Base-by-base conservation (phyloP, 352 stramenopile species). In the Globisporangium yorkense region DNA sequence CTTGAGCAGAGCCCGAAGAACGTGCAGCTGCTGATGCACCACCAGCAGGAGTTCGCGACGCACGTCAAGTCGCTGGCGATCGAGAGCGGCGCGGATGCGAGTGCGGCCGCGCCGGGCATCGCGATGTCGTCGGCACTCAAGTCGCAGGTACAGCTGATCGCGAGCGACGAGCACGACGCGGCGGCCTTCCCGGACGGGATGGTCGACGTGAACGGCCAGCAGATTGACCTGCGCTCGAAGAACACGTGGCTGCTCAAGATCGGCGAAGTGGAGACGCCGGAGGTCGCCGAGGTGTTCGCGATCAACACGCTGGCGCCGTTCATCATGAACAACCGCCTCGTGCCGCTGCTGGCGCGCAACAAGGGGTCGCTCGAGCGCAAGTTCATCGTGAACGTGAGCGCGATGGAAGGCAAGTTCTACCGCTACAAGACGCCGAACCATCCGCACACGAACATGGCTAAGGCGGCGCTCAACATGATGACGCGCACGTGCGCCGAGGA, bases 401-500 rank as follows among this genome's bases (percentile, higher is more conserved):
- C 96, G 37, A 99, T 98, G 96, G 96, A 99, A 65, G 96, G 96
- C 51, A 99, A 99, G 70, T 99, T 99, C 65, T 98, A 98, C 70
- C 77, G 96, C 20, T 96, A 97, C 80, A 99, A 99, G 79, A 98
- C 95, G 65, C 76, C 91, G 7, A 97, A 98, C 72, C 96, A 99
- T 66, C 94, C 96, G 50, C 96, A 99, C 71, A 98, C 96, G 20
- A 99, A 99, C 82, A 98, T 98, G 92, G 96, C 96, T 29, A 99
- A 99, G 75, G 94, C 96, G 3, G 95, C 95, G 39, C 80, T 98
- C 55, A 99, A 99, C 72, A 99, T 99, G 96, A 96, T 99, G 71
- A 98, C 96, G n/a, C 78, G 94, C 16, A 99, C 96, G 7, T 98
- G 88, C 33, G 89, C 94, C 0, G 90, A 98, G 65, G 94, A 98